A percentile compares a stretch with the other conserved stretches of the same genome.
These are phyloP conservation scores for Prunus campanulata DNA, from an alignment of 306 rosid species.

Conservation along the genomic window DNA sequence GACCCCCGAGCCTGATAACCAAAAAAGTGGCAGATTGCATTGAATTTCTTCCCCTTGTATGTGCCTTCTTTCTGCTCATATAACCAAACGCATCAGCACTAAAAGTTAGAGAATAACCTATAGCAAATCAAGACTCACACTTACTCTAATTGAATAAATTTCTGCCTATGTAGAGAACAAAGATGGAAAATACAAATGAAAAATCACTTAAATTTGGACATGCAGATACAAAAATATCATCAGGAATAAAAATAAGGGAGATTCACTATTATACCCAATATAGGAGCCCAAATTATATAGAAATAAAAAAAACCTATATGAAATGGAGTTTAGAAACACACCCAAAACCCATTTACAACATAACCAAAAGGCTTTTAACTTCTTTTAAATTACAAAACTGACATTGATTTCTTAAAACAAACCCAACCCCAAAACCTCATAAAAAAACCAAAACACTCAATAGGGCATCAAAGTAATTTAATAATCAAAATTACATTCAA, in stretches of 20 bases:
- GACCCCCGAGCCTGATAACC: constrained; percentile 99
- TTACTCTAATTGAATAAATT: neutral
- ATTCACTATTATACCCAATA: too few relatives aligned
- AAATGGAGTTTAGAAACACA: too few relatives aligned
- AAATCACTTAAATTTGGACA: neutral
- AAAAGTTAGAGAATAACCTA: neutral
- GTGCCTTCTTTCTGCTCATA: constrained; percentile 88
- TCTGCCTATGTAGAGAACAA: neutral
- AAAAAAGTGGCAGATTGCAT: constrained; percentile 95
- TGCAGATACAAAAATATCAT: neutral
- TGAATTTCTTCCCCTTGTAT: constrained; percentile 96
- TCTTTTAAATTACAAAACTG: too few relatives aligned
- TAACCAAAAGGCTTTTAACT: too few relatives aligned
- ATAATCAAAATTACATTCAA: too few relatives aligned
- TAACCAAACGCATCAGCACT: constrained; percentile 14
- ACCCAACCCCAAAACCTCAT: too few relatives aligned
- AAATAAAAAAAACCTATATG: too few relatives aligned
- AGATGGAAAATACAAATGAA: neutral
- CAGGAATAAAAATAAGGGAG: neutral
- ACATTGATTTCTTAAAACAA: too few relatives aligned
- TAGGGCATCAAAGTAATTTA: too few relatives aligned
- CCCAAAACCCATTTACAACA: too few relatives aligned
- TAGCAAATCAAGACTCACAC: neutral
- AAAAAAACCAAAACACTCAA: too few relatives aligned
- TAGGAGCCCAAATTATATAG: too few relatives aligned